phyloP scores from a whole-genome alignment of 768 basidiomycete genomes.

The Lactarius vividus region DNA sequence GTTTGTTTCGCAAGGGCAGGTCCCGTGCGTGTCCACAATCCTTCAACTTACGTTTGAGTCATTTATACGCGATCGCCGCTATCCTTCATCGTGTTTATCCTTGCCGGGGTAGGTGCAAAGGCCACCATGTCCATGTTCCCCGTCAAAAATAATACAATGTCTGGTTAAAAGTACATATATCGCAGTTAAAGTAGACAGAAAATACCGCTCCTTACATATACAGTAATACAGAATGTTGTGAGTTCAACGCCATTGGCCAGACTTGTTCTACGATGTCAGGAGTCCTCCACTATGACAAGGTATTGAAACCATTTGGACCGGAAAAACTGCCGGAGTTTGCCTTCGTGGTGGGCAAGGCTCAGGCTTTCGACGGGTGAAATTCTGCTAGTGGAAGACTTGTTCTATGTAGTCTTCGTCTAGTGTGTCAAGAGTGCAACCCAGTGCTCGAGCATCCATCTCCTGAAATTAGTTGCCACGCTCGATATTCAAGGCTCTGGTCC shows the following conservation, averaged over 20 bases:
- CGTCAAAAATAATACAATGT: not conserved
- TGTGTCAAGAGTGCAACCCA: not conserved
- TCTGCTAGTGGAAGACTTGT: no score
- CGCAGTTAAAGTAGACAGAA: not conserved
- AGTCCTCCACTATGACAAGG: no score
- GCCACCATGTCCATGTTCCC: not conserved
- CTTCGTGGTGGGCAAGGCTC: no score
- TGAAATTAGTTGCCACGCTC: not conserved
- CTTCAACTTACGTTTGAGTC: not conserved
- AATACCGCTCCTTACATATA: not conserved
- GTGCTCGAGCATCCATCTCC: not conserved
- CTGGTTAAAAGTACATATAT: not conserved
- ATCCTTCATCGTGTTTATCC: not conserved
- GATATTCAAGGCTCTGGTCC: not conserved
- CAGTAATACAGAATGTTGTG: not conserved
- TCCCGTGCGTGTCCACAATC: not conserved
- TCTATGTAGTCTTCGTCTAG: no score
- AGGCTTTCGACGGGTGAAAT: no score
- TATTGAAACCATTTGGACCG: no score
- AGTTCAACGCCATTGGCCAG: not conserved
- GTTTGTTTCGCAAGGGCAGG: not conserved
- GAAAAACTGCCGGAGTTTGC: no score
- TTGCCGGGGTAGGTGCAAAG: not conserved
- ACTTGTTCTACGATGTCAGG: not conserved
- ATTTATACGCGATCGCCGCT: not conserved